Evolutionary conservation across 257 asterid genomes (phyloP), one percentile per base, ranked within the genome.

Genomic region (Nicotiana benthamiana): DNA sequence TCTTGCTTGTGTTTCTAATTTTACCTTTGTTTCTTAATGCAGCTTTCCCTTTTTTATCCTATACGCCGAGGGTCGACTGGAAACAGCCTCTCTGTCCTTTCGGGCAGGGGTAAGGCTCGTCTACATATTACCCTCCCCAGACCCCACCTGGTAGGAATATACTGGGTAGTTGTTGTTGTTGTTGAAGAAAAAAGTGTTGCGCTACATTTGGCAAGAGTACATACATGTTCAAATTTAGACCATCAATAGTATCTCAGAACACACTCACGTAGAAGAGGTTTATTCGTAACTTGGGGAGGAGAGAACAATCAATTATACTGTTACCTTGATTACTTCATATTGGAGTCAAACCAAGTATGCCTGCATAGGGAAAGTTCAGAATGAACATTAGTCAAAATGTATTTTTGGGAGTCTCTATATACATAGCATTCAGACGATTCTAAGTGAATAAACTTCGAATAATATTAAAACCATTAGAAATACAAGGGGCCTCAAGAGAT

Each of bases 271-370:
- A 59, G 67, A 59, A 59, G 32, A 59, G 78, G 3, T 77, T 43
- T 77, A 77, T 77, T 59, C 10, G 26, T 0, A 59, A 77, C 57
- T 1, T 9, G 18, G 9, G n/a, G 51, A 80, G 6, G 22, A 54
- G n/a, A 46, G n/a, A 17, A 17, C 36, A 76, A 46, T 80, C 53
- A 26, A 40, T 15, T 52, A 54, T 27, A 34, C 40, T 48, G 78
- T 12, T 48, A 46, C 34, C 53, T 79, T 77, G 34, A 30, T 30
- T 52, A 74, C 52, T 46, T 90, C 85, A 92, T 84, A 83, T 77
- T 40, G 97, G 97, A 80, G 98, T 94, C 89, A 94, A 85, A 57
- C 98, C 98, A 83, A 94, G 92, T 28, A 94, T 92, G n/a, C 98
- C 92, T 89, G 89, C 84, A 78, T 28, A 67, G 61, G 34, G n/a